phyloP scores from a whole-genome alignment of 345 rosid genomes.

The Raphanus raphanistrum region DNA sequence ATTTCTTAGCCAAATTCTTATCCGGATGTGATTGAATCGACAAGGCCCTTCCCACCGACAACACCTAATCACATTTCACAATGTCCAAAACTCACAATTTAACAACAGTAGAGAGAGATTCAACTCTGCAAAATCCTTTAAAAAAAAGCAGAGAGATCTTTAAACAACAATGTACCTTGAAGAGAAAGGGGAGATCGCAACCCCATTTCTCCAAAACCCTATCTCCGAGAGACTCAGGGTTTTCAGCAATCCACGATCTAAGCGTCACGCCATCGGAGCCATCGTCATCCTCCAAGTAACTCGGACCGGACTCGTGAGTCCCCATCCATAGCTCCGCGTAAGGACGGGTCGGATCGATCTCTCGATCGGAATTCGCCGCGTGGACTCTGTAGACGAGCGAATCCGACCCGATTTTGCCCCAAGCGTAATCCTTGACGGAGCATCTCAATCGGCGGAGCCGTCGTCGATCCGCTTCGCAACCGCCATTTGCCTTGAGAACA shows the following conservation, averaged over 20 bases:
- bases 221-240: slow-evolving; percentile 74
- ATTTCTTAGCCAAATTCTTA: slow-evolving; percentile 65
- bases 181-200: slow-evolving; percentile 91
- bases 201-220: slow-evolving; percentile 87
- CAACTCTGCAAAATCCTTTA: neutral
- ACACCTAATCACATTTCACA: slow-evolving; percentile 49
- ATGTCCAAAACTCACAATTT: neutral
- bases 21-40: slow-evolving; percentile 99
- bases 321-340: slow-evolving; percentile 84
- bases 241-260: slow-evolving; percentile 69
- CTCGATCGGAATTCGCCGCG: slow-evolving; percentile 55
- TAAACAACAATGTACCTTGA: slow-evolving; percentile 62
- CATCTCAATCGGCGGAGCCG: slow-evolving; percentile 55
- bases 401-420: slow-evolving; percentile 76
- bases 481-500: slow-evolving; percentile 35
- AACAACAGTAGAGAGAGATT: neutral
- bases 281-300: slow-evolving; percentile 49
- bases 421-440: slow-evolving; percentile 78
- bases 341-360: slow-evolving; percentile 47
- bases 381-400: slow-evolving; percentile 67
- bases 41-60: slow-evolving; percentile 86
- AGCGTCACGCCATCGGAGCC: slow-evolving; percentile 51
- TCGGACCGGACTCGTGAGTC: slow-evolving; percentile 84
- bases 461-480: slow-evolving; percentile 30
- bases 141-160: neutral